Conservation (phyloP, 345 rosid genomes). For the Fremontodendron californicum region DNA sequence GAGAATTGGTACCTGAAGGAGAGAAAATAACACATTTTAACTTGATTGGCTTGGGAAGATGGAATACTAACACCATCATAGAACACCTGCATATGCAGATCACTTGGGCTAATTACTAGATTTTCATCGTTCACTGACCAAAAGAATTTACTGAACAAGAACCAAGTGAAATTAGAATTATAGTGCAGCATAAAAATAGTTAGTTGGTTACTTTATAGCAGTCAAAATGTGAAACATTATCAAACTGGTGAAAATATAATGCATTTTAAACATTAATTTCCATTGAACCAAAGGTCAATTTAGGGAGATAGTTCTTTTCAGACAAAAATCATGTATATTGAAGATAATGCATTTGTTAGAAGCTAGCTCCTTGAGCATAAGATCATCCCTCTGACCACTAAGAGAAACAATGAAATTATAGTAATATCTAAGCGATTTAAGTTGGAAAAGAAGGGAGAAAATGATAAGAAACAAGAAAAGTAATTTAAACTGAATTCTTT, state of each 20-base stretch:
- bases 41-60: background rate
- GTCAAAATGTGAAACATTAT: background rate
- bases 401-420: background rate
- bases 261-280: background rate
- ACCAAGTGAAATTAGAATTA: background rate
- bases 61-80: background rate
- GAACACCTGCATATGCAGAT: background rate
- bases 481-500: too few relatives aligned
- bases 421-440: background rate
- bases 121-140: background rate
- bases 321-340: background rate
- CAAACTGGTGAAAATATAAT: background rate
- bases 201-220: background rate
- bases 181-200: background rate
- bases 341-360: background rate
- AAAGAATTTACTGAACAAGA: background rate
- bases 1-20: conserved; percentile 54
- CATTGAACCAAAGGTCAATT: background rate
- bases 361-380: background rate
- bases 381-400: background rate
- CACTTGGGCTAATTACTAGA: background rate
- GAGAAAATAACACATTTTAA: background rate
- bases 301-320: background rate
- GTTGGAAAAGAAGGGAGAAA: background rate
- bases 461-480: too few relatives aligned